Conservation (phyloP, 352 stramenopile species). For the Pythium sp. region DNA sequence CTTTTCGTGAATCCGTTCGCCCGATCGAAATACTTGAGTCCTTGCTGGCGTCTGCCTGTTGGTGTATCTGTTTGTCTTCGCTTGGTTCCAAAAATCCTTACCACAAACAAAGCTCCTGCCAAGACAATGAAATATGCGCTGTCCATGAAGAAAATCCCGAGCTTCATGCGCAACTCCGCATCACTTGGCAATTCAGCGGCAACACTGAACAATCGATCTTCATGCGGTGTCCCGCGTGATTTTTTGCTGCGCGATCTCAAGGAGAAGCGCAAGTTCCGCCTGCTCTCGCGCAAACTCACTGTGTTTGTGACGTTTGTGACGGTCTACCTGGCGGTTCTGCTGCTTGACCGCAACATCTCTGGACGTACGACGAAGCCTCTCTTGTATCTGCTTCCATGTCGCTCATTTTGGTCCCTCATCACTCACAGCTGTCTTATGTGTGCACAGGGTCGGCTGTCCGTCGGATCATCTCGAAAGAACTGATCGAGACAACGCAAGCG, state of each 20-base stretch:
- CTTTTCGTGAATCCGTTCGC: background rate
- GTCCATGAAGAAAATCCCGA: constrained; percentile 12
- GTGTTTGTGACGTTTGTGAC: constrained; percentile 67
- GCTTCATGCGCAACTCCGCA: constrained; percentile 12
- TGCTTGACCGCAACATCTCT: constrained; percentile 72
- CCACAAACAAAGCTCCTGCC: background rate
- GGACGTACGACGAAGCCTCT: constrained; percentile 31
- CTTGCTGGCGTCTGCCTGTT: background rate
- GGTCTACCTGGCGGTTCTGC: constrained; percentile 55
- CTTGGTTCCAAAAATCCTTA: background rate
- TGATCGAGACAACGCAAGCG: constrained; percentile 39
- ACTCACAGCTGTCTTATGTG: background rate
- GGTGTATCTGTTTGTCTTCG: background rate
- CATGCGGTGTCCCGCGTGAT: constrained; percentile 30
- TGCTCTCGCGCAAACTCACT: constrained; percentile 58
- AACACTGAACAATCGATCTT: constrained; percentile 12
- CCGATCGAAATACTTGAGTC: background rate
- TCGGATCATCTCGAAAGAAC: constrained; percentile 48
- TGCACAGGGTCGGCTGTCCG: constrained; percentile 47
- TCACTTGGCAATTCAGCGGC: background rate
- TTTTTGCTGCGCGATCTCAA: constrained; percentile 64
- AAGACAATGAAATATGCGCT: constrained; percentile 15
- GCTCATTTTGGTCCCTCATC: background rate
- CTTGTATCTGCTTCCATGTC: background rate
- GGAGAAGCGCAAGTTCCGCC: constrained; percentile 67